phyloP scores from a whole-genome alignment of 1,284 basidiomycete species.

The Rhodotorula sp. region DNA sequence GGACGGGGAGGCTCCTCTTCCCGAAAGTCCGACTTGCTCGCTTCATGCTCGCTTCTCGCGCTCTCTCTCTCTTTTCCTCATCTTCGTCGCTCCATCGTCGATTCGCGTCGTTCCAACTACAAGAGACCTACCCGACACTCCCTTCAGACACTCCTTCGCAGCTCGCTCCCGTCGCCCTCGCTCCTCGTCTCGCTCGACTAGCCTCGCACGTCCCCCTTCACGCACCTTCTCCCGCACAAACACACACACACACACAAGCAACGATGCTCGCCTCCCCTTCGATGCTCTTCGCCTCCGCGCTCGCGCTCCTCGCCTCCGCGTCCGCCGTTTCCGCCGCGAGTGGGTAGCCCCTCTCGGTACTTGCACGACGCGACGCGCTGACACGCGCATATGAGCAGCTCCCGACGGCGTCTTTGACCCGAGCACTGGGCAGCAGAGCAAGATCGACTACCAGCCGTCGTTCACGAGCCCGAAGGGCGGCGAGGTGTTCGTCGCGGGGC shows the following conservation, averaged over 20 bases:
- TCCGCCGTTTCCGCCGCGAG: background rate
- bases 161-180: background rate
- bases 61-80: background rate
- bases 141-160: background rate
- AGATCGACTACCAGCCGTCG: slow-evolving; percentile 33
- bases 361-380: background rate
- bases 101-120: background rate
- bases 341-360: background rate
- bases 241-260: too few species aligned
- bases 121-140: background rate
- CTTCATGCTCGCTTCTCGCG: background rate
- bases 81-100: background rate
- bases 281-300: background rate
- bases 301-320: slow-evolving; percentile 4
- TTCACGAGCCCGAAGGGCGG: slow-evolving; percentile 25
- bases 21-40: background rate
- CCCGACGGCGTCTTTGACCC: slow-evolving; percentile 21
- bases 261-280: slow-evolving; percentile 12
- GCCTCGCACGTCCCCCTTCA: too few species aligned
- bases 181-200: background rate
- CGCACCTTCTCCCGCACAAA: too few species aligned
- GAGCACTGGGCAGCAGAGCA: background rate
- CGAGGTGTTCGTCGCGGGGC: slow-evolving; percentile 26
- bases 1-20: background rate
- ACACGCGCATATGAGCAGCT: background rate